These are phyloP conservation scores for Mercurialis annua DNA, from an alignment of 345 rosid species.

Conservation along the genomic window DNA sequence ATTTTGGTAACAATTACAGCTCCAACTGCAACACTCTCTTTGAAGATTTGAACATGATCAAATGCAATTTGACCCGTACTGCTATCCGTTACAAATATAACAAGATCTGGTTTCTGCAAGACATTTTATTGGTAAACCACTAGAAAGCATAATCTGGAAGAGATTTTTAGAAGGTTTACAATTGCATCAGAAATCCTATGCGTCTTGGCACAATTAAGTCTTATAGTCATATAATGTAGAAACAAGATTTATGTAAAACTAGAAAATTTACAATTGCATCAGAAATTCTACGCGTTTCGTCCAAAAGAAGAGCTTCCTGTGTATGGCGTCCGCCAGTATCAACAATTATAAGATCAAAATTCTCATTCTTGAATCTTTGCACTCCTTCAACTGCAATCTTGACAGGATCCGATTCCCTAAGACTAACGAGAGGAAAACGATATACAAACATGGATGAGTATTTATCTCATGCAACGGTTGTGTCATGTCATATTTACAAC, in stretches of 20 bases:
- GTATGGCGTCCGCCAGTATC: constrained; percentile 96
- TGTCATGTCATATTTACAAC: too few species aligned
- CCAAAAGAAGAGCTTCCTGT: constrained; percentile 93
- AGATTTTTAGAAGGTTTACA: constrained; percentile 14
- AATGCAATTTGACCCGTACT: constrained; percentile 94
- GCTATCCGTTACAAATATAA: constrained; percentile 92
- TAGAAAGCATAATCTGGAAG: too few species aligned
- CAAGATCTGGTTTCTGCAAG: constrained; percentile 97
- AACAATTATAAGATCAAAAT: constrained; percentile 85
- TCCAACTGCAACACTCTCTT: constrained; percentile 81
- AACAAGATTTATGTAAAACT: not conserved
- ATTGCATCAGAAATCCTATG: too few species aligned
- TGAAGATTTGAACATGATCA: constrained; percentile 92
- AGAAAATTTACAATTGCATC: constrained; percentile 70
- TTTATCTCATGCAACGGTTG: too few species aligned
- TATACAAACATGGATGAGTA: not conserved
- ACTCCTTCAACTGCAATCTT: constrained; percentile 90
- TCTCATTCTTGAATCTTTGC: constrained; percentile 83
- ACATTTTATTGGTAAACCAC: too few species aligned
- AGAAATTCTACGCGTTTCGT: constrained; percentile 95
- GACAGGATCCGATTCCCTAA: constrained; percentile 89
- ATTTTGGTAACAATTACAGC: constrained; percentile 92
- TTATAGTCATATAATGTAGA: not conserved
- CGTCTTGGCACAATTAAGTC: too few species aligned
- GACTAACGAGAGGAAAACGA: constrained; percentile 41